Conservation (phyloP, 148 eudicot species). For the Heliamphora exappendiculata region DNA sequence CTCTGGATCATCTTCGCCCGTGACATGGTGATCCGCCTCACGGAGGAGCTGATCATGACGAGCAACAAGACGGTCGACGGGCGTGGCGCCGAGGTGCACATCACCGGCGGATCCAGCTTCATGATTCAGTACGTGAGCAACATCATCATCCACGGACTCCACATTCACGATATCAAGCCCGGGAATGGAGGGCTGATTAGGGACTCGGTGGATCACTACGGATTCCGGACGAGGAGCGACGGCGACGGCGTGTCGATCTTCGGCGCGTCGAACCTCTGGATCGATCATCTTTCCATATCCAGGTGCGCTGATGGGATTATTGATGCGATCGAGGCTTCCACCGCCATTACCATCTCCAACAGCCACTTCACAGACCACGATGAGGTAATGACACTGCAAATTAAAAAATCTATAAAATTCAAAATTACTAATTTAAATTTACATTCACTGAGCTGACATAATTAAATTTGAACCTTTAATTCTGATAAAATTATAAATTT, state of each 20-base stretch:
- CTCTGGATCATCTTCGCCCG: slow-evolving; percentile 58
- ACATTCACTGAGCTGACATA: too few relatives aligned
- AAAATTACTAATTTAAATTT: too few relatives aligned
- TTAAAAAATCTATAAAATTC: too few relatives aligned
- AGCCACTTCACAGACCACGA: slow-evolving; percentile 52
- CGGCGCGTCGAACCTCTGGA: slow-evolving; percentile 55
- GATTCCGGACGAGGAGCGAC: slow-evolving; percentile 44
- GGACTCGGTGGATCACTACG: slow-evolving; percentile 40
- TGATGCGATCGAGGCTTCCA: slow-evolving; percentile 53
- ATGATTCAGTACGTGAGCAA: slow-evolving; percentile 45
- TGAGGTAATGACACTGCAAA: too few relatives aligned
- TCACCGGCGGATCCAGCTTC: slow-evolving; percentile 49
- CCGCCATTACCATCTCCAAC: slow-evolving; percentile 71
- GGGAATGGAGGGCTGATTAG: slow-evolving; percentile 47
- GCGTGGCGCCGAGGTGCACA: slow-evolving; percentile 49
- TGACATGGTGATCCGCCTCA: slow-evolving; percentile 48
- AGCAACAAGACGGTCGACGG: slow-evolving; percentile 69
- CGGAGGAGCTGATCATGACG: slow-evolving; percentile 52
- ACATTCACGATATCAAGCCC: slow-evolving; percentile 42
- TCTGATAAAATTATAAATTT: too few relatives aligned
- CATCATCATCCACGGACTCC: slow-evolving; percentile 56
- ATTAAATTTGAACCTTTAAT: too few relatives aligned
- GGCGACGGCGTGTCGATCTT: slow-evolving; percentile 60
- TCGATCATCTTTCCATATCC: slow-evolving; percentile 53
- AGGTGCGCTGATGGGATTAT: slow-evolving; percentile 47